Evolutionary conservation across 2,329 filamentous ascomycete genomes (phyloP), one percentile per base, ranked within the genome.

Genomic region (Aspergillus floridensis): DNA sequence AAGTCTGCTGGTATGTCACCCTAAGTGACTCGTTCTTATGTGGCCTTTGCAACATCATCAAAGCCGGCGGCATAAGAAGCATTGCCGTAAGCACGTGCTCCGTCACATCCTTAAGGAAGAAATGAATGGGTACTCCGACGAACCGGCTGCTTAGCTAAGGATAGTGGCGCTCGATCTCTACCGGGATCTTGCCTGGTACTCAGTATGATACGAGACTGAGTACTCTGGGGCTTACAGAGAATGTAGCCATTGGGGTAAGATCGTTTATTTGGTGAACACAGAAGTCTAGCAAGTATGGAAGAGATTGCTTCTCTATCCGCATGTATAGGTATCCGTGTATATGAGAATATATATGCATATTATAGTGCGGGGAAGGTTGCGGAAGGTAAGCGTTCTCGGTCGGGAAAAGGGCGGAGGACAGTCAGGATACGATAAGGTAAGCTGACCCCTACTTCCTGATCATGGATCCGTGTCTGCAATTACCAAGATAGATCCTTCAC

Each of bases 41-140:
- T 84, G 1, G 83, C 81, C 75, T 86, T 82, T 60, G 83, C 77
- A 63, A 90, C 81, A 68, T 91, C 86, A 52, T 73, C 84, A 44
- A 82, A 76, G 21, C 86, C 86, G 0, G 74, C 56, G 87, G 86
- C 21, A 91, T 82, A 58, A 92, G 85, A 61, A 61, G 89, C 88
- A 76, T 92, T 88, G 66, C 89, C 90, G 64, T 91, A 90, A 90
- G 75, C 90, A 89, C 38, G 84, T 82, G 58, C 81, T 80, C 88
- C 88, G 4, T 22, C 22, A 22, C 3, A 68, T 92, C 87, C 66
- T 83, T 85, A 67, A 88, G 86, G 8, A 91, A 82, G 76, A 92
- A 92, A 56, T 89, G 87, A 65, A 92, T 44, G 92, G 86, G 68
- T 88, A 85, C 86, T 91, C 68, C 35, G 54, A 32, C 41, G 56